phyloP scores from a whole-genome alignment of 2,329 filamentous ascomycete genomes.

The Camillea tinctor region DNA sequence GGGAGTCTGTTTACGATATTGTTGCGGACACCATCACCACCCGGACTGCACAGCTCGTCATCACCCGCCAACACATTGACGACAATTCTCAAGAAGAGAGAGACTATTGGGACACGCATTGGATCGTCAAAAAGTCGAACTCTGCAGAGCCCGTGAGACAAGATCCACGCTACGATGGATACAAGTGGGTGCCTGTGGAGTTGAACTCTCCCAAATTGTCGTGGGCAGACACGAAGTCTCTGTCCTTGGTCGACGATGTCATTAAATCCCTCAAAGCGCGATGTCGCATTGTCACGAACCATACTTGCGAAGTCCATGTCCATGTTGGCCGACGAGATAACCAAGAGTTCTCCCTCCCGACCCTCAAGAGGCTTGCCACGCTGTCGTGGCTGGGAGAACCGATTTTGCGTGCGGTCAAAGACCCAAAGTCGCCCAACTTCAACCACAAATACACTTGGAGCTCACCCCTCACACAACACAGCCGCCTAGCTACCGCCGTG shows the following conservation, averaged over 20 bases:
- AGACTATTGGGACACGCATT: constrained; percentile 36
- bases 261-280: constrained; percentile 21
- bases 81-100: constrained; percentile 22
- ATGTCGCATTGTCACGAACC: constrained; percentile 34
- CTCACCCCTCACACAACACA: constrained; percentile 31
- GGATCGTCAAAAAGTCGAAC: constrained; percentile 42
- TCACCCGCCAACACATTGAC: constrained; percentile 29
- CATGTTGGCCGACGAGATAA: constrained; percentile 38
- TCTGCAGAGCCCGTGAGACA: constrained; percentile 34
- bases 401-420: constrained; percentile 34
- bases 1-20: constrained; percentile 20
- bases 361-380: constrained; percentile 35
- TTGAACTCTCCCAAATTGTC: constrained; percentile 37
- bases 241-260: constrained; percentile 22
- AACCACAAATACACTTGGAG: constrained; percentile 39
- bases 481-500: constrained; percentile 29
- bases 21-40: constrained; percentile 26
- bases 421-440: constrained; percentile 38
- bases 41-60: constrained; percentile 23
- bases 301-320: constrained; percentile 40
- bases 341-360: constrained; percentile 30
- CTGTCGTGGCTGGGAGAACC: constrained; percentile 39
- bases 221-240: constrained; percentile 22
- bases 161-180: constrained; percentile 25
- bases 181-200: constrained; percentile 36